Base-by-base conservation (phyloP, 192 early-diverging fungal species). In the Physocladia obscura region DNA sequence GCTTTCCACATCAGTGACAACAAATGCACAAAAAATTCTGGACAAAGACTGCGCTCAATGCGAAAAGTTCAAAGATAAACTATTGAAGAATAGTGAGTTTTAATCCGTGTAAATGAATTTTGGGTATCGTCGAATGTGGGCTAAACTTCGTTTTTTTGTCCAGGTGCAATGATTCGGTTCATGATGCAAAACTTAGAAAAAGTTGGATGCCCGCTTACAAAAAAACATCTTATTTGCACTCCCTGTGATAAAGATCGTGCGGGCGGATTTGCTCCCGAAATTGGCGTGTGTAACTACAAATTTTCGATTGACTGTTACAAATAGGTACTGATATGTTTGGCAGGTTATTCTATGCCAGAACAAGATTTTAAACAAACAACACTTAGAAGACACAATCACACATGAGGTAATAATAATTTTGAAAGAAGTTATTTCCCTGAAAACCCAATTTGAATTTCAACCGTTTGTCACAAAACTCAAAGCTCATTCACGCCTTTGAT, bases 301-400 rank as follows among this genome's bases (percentile, higher is more conserved):
- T 21, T 0, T 48, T 50, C 37, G 34, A 54, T 59, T 31, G 19
- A 15, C n/a, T 22, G 8, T 34, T 35, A n/a, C 36, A 13, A 22
- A 17, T 36, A 52, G 26, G 32, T 4, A 21, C 19, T 40, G 30
- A 15, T 58, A 24, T 22, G 31, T 8, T 59, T 36, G 15, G 8
- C 1, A 71, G 40, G 87, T 97, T 59, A 78, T 96, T 26, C 81
- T 98, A 31, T 98, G 96, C 77, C 88, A 93, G 71, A 94, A 96
- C 76, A 80, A 81, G 67, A 80, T 98, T 55, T 75, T 82, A 32
- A 82, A 83, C 38, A 94, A 92, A 74, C 80, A 80, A n/a, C 93
- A 94, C 65, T 81, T 91, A 81, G 93, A 96, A 74, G 90, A 93
- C 60, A 94, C 93, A 1, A 90, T 98, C 84, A 91, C 92, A 4